Percentiles rank a stretch among this genome's conserved stretches.
These are phyloP conservation scores for Massarina eburnea DNA, from an alignment of 2,329 filamentous ascomycete species.

Conservation along the genomic window DNA sequence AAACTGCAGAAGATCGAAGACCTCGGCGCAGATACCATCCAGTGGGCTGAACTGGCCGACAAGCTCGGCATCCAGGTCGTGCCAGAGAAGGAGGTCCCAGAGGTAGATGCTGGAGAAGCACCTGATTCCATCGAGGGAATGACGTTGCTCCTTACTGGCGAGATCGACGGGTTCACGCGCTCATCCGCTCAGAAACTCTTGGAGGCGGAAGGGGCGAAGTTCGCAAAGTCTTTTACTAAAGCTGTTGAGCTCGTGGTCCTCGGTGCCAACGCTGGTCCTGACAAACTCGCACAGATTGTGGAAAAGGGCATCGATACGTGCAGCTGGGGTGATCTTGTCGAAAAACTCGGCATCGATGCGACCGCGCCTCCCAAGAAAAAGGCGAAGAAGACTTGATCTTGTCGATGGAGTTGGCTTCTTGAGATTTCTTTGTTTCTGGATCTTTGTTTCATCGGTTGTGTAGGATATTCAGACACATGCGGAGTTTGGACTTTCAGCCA, in stretches of 20 bases:
- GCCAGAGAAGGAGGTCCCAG: constrained; percentile 14
- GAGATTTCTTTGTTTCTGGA: too few relatives aligned
- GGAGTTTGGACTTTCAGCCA: too few relatives aligned
- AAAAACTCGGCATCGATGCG: constrained; percentile 38
- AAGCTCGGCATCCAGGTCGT: constrained; percentile 35
- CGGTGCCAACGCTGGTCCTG: constrained; percentile 7
- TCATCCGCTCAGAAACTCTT: constrained; percentile 17
- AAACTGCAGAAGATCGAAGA: constrained; percentile 21
- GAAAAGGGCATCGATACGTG: constrained; percentile 14
- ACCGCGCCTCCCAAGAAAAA: constrained; percentile 30
- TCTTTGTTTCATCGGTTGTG: too few relatives aligned
- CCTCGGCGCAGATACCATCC: constrained; percentile 17
- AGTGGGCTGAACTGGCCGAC: constrained; percentile 38
- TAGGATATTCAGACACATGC: too few relatives aligned
- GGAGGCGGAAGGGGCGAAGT: constrained; percentile 14
- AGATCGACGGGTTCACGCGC: constrained; percentile 37
- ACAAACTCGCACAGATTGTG: constrained; percentile 18
- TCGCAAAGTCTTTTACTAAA: constrained; percentile 21
- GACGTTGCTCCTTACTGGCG: constrained; percentile 43
- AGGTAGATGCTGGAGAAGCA: constrained; percentile 16
- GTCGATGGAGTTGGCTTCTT: too few relatives aligned
- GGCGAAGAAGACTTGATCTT: constrained; percentile 27
- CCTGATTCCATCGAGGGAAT: constrained; percentile 19
- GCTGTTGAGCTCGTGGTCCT: constrained; percentile 22
- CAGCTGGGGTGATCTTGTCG: constrained; percentile 35